These are phyloP conservation scores for Passalora sequoiae DNA, from an alignment of 2,329 filamentous ascomycete species.

Conservation along the genomic window DNA sequence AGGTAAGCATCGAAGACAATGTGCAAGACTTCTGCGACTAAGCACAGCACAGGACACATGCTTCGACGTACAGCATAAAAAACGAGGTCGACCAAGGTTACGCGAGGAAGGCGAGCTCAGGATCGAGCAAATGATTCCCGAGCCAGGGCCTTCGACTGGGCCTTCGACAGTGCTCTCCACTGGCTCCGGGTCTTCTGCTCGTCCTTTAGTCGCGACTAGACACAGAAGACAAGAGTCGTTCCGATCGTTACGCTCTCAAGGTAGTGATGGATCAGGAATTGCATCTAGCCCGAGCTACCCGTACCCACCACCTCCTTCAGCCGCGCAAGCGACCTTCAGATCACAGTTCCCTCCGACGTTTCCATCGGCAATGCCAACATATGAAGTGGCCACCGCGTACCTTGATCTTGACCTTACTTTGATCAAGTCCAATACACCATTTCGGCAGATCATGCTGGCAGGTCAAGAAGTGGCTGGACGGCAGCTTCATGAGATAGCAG, in stretches of 20 bases:
- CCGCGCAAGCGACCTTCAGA: slow-evolving; percentile 16
- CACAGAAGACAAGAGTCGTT: slow-evolving; percentile 32
- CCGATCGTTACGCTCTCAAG: slow-evolving; percentile 30
- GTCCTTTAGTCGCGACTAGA: slow-evolving; percentile 26
- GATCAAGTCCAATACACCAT: slow-evolving; percentile 42
- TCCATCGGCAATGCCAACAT: slow-evolving; percentile 8
- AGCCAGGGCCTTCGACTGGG: slow-evolving; percentile 9
- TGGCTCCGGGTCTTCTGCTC: slow-evolving; percentile 10
- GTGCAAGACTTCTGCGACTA: slow-evolving; percentile 5
- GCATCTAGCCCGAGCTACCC: slow-evolving; percentile 15
- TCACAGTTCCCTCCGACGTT: slow-evolving; percentile 11
- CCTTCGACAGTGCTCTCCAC: slow-evolving; percentile 18
- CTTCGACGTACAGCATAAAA: slow-evolving; percentile 81
- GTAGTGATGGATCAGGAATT: slow-evolving; percentile 26
- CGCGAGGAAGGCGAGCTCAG: slow-evolving; percentile 55
- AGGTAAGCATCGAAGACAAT: slow-evolving; percentile 38
- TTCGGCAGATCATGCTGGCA: slow-evolving; percentile 40
- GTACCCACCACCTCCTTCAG: slow-evolving; percentile 17
- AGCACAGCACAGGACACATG: slow-evolving; percentile 60
- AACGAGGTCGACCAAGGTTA: slow-evolving; percentile 70
- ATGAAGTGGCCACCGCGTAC: slow-evolving; percentile 37
- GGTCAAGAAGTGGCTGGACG: slow-evolving; percentile 37
- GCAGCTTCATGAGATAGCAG: slow-evolving; percentile 42
- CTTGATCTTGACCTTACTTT: slow-evolving; percentile 46
- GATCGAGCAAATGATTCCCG: slow-evolving; percentile 19